phyloP scores from a whole-genome alignment of 441 rosid genomes.

The Dalechampia spathulata region DNA sequence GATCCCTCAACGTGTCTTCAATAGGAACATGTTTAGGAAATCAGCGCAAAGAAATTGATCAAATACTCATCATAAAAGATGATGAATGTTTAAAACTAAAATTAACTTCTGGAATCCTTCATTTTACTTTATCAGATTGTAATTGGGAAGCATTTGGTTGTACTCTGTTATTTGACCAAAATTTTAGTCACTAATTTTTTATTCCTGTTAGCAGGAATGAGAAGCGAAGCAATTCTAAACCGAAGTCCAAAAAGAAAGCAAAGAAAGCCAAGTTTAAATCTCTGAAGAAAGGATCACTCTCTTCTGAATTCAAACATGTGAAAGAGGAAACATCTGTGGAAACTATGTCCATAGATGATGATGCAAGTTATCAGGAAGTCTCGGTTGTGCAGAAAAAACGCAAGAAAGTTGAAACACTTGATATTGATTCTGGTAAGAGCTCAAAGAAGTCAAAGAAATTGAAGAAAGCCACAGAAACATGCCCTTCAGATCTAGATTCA shows the following conservation, averaged over 20 bases:
- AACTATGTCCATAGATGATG: constrained; percentile 52
- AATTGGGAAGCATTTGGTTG: no score
- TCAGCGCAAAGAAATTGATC: no score
- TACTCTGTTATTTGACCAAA: background rate
- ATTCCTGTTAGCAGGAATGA: constrained; percentile 47
- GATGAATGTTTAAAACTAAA: no score
- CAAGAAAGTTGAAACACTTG: constrained; percentile 47
- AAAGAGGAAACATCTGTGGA: constrained; percentile 55
- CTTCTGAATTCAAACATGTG: constrained; percentile 54
- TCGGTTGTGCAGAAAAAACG: constrained; percentile 53
- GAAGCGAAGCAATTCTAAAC: constrained; percentile 39
- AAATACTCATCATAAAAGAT: no score
- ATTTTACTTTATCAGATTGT: background rate
- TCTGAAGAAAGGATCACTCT: constrained; percentile 77
- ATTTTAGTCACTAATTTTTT: no score
- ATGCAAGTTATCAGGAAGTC: constrained; percentile 32
- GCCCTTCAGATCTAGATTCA: constrained; percentile 32
- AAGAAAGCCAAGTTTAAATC: constrained; percentile 95
- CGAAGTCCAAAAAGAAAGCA: constrained; percentile 83
- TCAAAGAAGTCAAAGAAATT: constrained; percentile 68
- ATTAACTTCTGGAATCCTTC: background rate
- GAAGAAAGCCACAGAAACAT: constrained; percentile 41
- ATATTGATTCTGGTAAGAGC: constrained; percentile 46
- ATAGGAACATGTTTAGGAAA: no score
- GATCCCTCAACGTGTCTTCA: no score